phyloP scores from a whole-genome alignment of 2,329 filamentous ascomycete species.

The Cercospora sp. region DNA sequence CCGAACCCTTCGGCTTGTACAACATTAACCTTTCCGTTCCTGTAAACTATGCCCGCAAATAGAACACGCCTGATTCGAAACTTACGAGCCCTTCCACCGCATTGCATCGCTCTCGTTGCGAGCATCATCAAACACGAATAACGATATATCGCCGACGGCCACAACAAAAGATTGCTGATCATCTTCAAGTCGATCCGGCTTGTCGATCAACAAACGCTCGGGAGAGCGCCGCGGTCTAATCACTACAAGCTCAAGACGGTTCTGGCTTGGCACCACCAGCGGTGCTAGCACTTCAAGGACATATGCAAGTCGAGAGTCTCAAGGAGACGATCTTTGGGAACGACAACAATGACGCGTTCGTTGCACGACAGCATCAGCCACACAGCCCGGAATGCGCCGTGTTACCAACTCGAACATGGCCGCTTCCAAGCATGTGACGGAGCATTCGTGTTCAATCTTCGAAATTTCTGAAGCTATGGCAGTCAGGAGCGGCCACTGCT shows the following conservation, averaged over 20 bases:
- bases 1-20: background rate
- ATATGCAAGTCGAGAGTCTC: background rate
- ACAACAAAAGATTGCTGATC: background rate
- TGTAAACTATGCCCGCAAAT: constrained; percentile 1
- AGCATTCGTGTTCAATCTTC: background rate
- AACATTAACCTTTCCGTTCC: constrained; percentile 3
- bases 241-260: background rate
- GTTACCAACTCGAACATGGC: background rate
- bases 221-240: background rate
- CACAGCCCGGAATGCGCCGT: background rate
- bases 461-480: background rate
- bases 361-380: background rate
- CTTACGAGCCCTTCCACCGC: background rate
- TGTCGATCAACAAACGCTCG: background rate
- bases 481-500: background rate
- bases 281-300: background rate
- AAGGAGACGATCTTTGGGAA: background rate
- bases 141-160: background rate
- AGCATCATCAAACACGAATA: background rate
- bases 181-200: background rate
- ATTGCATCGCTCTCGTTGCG: background rate
- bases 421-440: background rate
- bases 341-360: background rate
- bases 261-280: background rate
- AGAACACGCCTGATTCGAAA: background rate